These are phyloP conservation scores for Paramecium sexaurelia DNA, from an alignment of 73 alveolate species.

Conservation along the genomic window DNA sequence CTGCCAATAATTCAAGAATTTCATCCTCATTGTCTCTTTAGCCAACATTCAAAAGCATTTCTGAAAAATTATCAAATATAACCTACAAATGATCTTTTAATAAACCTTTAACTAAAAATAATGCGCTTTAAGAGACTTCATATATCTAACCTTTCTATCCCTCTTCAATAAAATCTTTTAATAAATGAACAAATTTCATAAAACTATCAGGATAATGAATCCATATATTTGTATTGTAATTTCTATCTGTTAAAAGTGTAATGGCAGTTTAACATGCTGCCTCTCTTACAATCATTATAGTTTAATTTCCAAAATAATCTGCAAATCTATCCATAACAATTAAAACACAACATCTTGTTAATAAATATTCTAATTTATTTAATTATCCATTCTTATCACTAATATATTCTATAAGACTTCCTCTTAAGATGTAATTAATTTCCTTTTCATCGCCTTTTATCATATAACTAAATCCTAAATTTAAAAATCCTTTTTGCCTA, in stretches of 20 bases:
- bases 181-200: background rate
- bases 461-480: conserved; percentile 23
- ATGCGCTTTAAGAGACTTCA: conserved; percentile 53
- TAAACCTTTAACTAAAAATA: conserved; percentile 37
- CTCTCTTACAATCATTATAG: conserved; percentile 46
- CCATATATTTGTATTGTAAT: conserved; percentile 10
- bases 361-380: background rate
- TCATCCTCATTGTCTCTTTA: conserved; percentile 37
- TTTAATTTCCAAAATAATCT: conserved; percentile 29
- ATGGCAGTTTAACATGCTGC: conserved; percentile 44
- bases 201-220: background rate
- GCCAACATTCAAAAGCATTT: background rate
- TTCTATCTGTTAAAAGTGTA: background rate
- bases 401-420: background rate
- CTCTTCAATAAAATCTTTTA: conserved; percentile 32
- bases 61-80: background rate
- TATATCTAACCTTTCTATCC: background rate
- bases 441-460: conserved; percentile 31
- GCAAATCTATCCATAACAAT: conserved; percentile 50
- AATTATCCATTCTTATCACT: conserved; percentile 2
- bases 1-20: conserved; percentile 32
- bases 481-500: conserved; percentile 9
- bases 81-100: background rate
- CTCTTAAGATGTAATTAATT: background rate
- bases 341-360: conserved; percentile 46